Evolutionary conservation across 2,329 filamentous ascomycete genomes (phyloP).

Genomic region (Orbilia javanica): DNA sequence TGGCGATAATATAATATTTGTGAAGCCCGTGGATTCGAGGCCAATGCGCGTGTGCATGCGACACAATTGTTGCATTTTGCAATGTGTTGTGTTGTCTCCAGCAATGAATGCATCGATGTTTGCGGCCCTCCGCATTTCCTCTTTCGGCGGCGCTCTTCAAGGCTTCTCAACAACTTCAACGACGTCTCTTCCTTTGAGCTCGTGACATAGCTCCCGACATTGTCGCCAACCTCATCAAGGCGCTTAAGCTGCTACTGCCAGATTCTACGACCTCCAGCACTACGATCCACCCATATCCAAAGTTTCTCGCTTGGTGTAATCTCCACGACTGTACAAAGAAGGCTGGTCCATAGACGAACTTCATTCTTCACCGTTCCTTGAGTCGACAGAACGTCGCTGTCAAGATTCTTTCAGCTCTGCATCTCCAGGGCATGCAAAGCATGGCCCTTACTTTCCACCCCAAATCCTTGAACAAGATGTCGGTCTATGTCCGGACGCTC

Average conservation of each 20-base stretch:
- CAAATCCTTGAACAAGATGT: slow-evolving; percentile 47
- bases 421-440: slow-evolving; percentile 55
- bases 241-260: neutral
- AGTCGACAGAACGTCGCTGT: neutral
- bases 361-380: slow-evolving; percentile 4
- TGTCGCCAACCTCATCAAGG: slow-evolving; percentile 35
- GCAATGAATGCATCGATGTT: too few species aligned
- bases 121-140: slow-evolving; percentile 21
- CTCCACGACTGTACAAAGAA: neutral
- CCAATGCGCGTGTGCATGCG: too few species aligned
- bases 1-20: too few species aligned
- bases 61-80: slow-evolving; percentile 45
- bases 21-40: too few species aligned
- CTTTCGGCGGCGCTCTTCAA: slow-evolving; percentile 20
- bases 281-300: neutral
- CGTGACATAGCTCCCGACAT: slow-evolving; percentile 53
- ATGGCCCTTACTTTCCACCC: slow-evolving; percentile 59
- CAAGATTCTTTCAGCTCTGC: slow-evolving; percentile 53
- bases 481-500: slow-evolving; percentile 46
- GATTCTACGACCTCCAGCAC: neutral
- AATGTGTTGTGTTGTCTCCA: slow-evolving; percentile 23
- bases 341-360: neutral
- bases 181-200: slow-evolving; percentile 32
- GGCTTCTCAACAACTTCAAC: slow-evolving; percentile 49
- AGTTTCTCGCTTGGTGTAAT: neutral